These are phyloP conservation scores for Fusarium sp. DNA, from an alignment of 2,329 filamentous ascomycete genomes.

Conservation along the genomic window DNA sequence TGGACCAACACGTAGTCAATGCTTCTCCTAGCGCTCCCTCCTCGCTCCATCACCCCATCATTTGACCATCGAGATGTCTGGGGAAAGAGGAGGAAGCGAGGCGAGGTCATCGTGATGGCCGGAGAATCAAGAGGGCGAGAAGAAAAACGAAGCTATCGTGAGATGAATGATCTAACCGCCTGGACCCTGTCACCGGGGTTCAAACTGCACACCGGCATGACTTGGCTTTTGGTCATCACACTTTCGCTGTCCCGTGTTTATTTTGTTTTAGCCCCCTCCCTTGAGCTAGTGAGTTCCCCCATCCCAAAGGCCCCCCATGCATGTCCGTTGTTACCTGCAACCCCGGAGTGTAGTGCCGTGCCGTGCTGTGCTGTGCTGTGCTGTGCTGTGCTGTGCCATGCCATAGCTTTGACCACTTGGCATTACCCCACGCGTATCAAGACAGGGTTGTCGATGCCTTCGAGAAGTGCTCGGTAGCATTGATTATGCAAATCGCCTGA, in stretches of 20 bases:
- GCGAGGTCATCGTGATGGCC: background rate
- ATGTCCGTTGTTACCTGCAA: slow-evolving; percentile 14
- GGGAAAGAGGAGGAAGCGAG: background rate
- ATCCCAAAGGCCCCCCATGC: too few species aligned
- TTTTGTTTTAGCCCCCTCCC: background rate
- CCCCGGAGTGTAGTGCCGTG: slow-evolving; percentile 21
- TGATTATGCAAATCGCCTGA: slow-evolving; percentile 10
- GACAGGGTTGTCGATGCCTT: slow-evolving; percentile 5
- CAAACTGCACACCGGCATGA: too few species aligned
- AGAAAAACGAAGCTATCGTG: too few species aligned
- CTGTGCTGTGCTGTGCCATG: too few species aligned
- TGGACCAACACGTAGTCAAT: slow-evolving; percentile 27
- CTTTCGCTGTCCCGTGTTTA: background rate
- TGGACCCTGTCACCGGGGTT: too few species aligned
- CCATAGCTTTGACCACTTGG: background rate
- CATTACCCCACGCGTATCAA: background rate
- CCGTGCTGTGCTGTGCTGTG: too few species aligned
- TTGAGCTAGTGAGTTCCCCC: too few species aligned
- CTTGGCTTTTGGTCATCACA: background rate
- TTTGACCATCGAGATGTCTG: slow-evolving; percentile 31
- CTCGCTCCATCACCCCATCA: slow-evolving; percentile 20
- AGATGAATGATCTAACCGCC: background rate
- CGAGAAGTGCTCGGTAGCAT: background rate
- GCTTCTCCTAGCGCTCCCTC: slow-evolving; percentile 19
- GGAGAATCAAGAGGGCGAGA: too few species aligned